These are phyloP conservation scores for Mitragyna speciosa DNA, from an alignment of 257 asterid species.

Conservation along the genomic window DNA sequence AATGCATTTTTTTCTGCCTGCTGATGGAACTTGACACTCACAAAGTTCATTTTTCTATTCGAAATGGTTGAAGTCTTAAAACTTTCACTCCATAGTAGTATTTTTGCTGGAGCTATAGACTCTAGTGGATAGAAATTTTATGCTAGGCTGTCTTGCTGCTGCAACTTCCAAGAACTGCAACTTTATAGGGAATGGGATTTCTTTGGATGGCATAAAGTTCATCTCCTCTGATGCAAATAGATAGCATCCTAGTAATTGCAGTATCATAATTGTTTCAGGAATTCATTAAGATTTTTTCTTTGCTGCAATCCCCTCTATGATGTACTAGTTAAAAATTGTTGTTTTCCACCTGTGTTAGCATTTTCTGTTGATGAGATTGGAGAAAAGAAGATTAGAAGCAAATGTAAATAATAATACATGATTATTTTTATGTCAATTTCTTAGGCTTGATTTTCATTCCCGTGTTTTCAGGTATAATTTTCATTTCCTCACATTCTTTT, in stretches of 20 bases:
- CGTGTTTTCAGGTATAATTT: neutral
- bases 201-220: neutral
- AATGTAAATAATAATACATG: neutral
- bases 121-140: neutral
- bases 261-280: neutral
- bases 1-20: neutral
- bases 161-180: no score
- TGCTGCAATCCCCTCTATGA: conserved; percentile 2
- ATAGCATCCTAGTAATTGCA: neutral
- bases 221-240: neutral
- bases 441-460: neutral
- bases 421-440: neutral
- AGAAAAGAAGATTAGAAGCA: neutral
- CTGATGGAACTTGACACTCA: neutral
- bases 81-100: neutral
- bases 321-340: neutral
- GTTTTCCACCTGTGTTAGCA: neutral
- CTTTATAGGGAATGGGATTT: neutral
- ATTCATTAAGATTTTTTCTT: neutral
- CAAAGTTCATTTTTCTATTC: neutral
- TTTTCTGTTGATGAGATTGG: neutral
- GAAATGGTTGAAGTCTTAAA: neutral
- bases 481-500: neutral
- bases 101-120: neutral
- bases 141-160: neutral